A percentile compares a stretch with the other conserved stretches of the same genome.
Evolutionary conservation across 2,329 filamentous ascomycete species (phyloP).

Genomic region (Elsinoe perseae): DNA sequence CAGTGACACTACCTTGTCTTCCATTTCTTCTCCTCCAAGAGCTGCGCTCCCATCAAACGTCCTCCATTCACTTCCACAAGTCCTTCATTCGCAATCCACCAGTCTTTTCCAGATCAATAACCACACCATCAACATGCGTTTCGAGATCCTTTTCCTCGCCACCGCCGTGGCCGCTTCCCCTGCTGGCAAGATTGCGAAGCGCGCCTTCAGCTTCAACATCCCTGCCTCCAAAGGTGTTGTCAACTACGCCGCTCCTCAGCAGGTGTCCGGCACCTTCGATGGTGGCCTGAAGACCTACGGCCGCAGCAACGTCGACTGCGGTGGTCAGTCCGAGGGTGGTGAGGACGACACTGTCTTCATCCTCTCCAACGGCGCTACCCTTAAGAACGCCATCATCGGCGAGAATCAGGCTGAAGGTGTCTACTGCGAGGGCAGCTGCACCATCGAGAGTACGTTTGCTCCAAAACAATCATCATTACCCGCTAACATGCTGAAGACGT

Average conservation of each 20-base stretch:
- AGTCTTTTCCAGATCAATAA: neutral
- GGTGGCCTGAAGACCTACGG: constrained; percentile 41
- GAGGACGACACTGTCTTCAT: constrained; percentile 43
- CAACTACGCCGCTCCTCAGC: constrained; percentile 18
- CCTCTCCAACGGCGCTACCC: constrained; percentile 43
- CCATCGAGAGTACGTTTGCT: constrained; percentile 29
- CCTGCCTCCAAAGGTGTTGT: constrained; percentile 20
- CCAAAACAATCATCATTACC: neutral
- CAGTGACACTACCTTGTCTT: neutral
- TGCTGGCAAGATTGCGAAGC: neutral
- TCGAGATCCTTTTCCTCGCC: constrained; percentile 8
- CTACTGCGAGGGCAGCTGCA: constrained; percentile 45
- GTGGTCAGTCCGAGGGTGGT: constrained; percentile 27
- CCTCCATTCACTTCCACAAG: neutral
- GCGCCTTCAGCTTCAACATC: constrained; percentile 20
- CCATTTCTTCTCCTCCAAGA: neutral
- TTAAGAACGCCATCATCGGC: constrained; percentile 49
- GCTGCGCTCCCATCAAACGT: constrained; percentile 16
- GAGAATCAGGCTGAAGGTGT: constrained; percentile 44
- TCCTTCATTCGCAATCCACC: constrained; percentile 2
- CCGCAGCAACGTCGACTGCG: constrained; percentile 33
- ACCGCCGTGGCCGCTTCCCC: constrained; percentile 12
- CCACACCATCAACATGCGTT: constrained; percentile 16
- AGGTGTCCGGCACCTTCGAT: constrained; percentile 31
- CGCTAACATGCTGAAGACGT: constrained; percentile 31